Base-by-base conservation (phyloP, 495 filamentous ascomycete species). In the Penicillium chermesinum region DNA sequence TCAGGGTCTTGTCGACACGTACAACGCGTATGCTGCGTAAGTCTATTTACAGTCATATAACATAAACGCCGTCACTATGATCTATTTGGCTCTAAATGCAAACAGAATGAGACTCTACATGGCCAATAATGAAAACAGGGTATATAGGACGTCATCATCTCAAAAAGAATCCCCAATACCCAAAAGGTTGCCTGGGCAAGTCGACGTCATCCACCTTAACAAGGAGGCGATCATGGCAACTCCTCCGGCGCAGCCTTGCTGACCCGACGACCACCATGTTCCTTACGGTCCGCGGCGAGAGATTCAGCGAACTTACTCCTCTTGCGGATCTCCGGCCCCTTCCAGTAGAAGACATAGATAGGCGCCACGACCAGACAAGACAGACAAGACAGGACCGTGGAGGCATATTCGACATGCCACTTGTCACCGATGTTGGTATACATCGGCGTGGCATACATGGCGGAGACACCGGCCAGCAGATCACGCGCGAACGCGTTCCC, bases 401-500 rank as follows among this genome's bases (percentile, higher is more conserved):
- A 59, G 12, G 72, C 71, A 25, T 70, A 76, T 41, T 71, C 58
- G 7, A 73, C 60, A 27, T 66, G 63, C 50, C 55, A 69, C 50
- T 64, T 71, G 32, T 56, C 33, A 30, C 55, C 66, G 43, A 73
- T 67, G 38, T 73, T 67, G 16, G 14, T 55, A 48, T 70, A 73
- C 62, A 73, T 70, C 1, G 69, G 64, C 3, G 58, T 62, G 8
- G 71, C 57, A 33, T 73, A 73, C 66, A 74, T 66, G 34, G 69
- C 70, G 0, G 68, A 62, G 13, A 73, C 59, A 56, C 71, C 71
- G 35, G 69, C 68, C 9, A 74, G 60, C n/a, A 74, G 64, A 51
- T 73, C 71, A 44, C 71, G 65, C 7, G 65, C 65, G 37, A 73
- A 66, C 5, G 74, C 82, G 48, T 86, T 85, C 8, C 82, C 82